phyloP scores from a whole-genome alignment of 768 basidiomycete genomes.

The Phanerochaete carnosa region DNA sequence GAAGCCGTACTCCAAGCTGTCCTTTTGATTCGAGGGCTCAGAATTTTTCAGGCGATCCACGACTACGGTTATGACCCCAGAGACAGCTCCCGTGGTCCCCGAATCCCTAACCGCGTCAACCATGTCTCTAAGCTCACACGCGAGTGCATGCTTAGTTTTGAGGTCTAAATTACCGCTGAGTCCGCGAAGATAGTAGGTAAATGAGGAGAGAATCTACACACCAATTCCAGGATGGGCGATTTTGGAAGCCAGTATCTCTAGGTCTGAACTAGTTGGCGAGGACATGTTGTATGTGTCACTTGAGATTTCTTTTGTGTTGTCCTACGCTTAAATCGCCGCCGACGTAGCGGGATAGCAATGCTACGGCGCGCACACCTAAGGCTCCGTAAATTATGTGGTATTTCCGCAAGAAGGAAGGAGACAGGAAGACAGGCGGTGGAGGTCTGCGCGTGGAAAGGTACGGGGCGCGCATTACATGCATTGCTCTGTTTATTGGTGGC shows the following conservation, averaged over 20 bases:
- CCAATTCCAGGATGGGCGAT: constrained; percentile 76
- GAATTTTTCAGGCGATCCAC: constrained; percentile 70
- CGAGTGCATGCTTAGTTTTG: constrained; percentile 64
- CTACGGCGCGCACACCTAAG: neutral
- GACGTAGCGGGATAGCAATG: neutral
- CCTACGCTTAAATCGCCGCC: neutral
- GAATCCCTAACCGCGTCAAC: constrained; percentile 76
- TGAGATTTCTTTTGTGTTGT: neutral
- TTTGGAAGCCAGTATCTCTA: constrained; percentile 68
- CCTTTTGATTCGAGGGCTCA: constrained; percentile 64
- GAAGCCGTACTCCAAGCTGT: constrained; percentile 72
- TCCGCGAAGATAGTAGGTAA: neutral
- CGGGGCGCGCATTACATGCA: neutral
- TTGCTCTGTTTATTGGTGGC: constrained; percentile 7
- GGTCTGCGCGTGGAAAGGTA: constrained; percentile 1
- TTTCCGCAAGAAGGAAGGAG: neutral
- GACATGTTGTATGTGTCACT: constrained; percentile 31
- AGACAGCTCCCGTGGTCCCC: constrained; percentile 67
- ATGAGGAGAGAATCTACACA: constrained; percentile 24
- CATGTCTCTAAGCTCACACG: constrained; percentile 77
- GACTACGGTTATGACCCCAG: constrained; percentile 70
- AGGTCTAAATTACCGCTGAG: constrained; percentile 45
- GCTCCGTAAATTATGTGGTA: constrained; percentile 29
- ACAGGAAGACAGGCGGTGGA: neutral
- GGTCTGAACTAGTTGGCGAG: constrained; percentile 49